Percentiles rank a stretch among this genome's conserved stretches.
phyloP scores from a whole-genome alignment of 768 basidiomycete genomes.

The Boletus rufocinnamomeus region DNA sequence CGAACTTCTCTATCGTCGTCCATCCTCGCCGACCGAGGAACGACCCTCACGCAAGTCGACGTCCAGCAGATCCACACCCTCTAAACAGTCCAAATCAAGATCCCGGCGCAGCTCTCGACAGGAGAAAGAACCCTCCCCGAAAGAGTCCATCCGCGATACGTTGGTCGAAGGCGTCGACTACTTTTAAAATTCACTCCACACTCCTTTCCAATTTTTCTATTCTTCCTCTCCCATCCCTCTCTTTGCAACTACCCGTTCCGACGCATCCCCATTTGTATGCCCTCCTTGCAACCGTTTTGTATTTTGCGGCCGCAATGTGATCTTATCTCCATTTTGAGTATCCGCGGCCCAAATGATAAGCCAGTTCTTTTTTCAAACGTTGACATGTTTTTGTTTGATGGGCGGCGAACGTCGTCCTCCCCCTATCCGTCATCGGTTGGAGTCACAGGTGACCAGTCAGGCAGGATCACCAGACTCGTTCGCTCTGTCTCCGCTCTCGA shows the following conservation, averaged over 20 bases:
- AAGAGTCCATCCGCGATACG: neutral
- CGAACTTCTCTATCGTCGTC: slow-evolving; percentile 21
- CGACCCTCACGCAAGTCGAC: slow-evolving; percentile 7
- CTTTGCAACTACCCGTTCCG: neutral
- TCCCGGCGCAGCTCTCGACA: slow-evolving; percentile 4
- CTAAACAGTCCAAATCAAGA: slow-evolving; percentile 10
- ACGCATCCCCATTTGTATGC: slow-evolving; percentile 14
- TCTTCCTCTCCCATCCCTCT: neutral
- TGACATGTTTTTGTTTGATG: slow-evolving; percentile 1
- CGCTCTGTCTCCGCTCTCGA: neutral
- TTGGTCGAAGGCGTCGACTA: slow-evolving; percentile 38
- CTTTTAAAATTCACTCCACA: slow-evolving; percentile 32
- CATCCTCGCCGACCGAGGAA: neutral
- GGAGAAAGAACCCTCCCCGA: neutral
- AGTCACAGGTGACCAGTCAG: neutral
- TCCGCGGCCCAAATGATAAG: neutral
- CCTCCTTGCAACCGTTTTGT: slow-evolving; percentile 1
- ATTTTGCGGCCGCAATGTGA: neutral
- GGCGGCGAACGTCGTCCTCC: neutral
- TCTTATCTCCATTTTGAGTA: slow-evolving; percentile 8
- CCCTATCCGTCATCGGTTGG: slow-evolving; percentile 9
- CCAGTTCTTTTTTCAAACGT: neutral
- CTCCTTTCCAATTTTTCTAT: neutral
- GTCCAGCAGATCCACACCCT: slow-evolving; percentile 1
- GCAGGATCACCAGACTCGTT: neutral